Conservation (phyloP, 2,329 filamentous ascomycete species). For the Beauveria medogensis region DNA sequence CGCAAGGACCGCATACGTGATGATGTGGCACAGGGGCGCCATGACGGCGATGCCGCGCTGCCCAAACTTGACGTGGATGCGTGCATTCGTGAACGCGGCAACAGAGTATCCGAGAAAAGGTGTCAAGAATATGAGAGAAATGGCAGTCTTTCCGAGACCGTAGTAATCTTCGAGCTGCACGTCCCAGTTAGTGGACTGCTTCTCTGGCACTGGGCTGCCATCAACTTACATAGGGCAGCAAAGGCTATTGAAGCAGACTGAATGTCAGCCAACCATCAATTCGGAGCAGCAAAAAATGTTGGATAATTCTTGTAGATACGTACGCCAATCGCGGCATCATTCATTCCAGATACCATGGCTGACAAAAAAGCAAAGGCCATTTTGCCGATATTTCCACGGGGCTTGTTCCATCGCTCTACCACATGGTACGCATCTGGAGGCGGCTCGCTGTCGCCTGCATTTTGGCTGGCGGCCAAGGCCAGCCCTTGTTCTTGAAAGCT, state of each 20-base stretch:
- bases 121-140: constrained; percentile 56
- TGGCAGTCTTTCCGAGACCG: constrained; percentile 47
- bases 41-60: constrained; percentile 60
- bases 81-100: constrained; percentile 53
- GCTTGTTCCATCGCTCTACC: constrained; percentile 29
- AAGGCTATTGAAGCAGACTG: constrained; percentile 24
- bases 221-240: constrained; percentile 30
- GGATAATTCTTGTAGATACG: constrained; percentile 14
- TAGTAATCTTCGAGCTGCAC: constrained; percentile 53
- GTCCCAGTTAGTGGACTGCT: not conserved
- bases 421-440: constrained; percentile 21
- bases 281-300: no score
- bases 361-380: constrained; percentile 43
- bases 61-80: constrained; percentile 51
- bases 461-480: not conserved
- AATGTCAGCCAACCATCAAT: no score
- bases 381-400: constrained; percentile 23
- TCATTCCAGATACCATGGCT: constrained; percentile 54
- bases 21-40: constrained; percentile 50
- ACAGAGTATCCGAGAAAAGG: constrained; percentile 56
- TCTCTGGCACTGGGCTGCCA: not conserved
- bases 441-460: constrained; percentile 9
- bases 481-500: not conserved
- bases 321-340: constrained; percentile 54
- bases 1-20: constrained; percentile 52